phyloP scores from a whole-genome alignment of 2,329 filamentous ascomycete species.

The Calcarisporium arbuscula region DNA sequence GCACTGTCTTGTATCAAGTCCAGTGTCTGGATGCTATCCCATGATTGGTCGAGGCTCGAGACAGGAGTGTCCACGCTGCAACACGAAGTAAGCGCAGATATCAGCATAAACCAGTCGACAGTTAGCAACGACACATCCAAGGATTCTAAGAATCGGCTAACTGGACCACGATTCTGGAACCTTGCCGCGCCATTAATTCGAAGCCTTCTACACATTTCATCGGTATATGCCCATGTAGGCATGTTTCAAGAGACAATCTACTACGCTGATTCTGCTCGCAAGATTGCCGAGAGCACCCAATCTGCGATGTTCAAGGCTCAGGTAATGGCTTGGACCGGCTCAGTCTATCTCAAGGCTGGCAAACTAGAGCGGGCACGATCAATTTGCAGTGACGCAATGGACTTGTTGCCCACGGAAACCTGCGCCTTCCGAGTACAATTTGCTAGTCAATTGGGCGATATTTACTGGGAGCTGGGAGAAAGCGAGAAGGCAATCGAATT shows the following conservation, averaged over 20 bases:
- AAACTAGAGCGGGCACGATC: conserved; percentile 52
- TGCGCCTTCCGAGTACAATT: conserved; percentile 33
- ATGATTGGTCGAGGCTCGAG: conserved; percentile 50
- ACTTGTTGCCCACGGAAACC: conserved; percentile 38
- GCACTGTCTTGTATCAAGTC: conserved; percentile 53
- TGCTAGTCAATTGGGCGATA: conserved; percentile 49
- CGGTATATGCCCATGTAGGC: conserved; percentile 75
- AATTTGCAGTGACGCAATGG: conserved; percentile 46
- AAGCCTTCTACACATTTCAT: conserved; percentile 66
- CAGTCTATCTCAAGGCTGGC: conserved; percentile 50
- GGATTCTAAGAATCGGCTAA: conserved; percentile 14
- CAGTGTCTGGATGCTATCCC: conserved; percentile 48
- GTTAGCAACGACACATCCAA: conserved; percentile 19
- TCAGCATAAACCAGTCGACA: conserved; percentile 23
- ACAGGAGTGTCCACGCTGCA: conserved; percentile 14
- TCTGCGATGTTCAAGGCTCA: conserved; percentile 53
- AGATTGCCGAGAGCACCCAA: conserved; percentile 63
- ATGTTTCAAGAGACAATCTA: conserved; percentile 84
- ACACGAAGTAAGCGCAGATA: conserved; percentile 15
- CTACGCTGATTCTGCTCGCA: conserved; percentile 77
- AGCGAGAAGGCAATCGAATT: conserved; percentile 36
- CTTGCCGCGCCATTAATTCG: conserved; percentile 68
- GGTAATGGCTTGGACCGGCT: conserved; percentile 48
- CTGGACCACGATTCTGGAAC: conserved; percentile 66
- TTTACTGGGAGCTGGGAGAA: conserved; percentile 46